These are phyloP conservation scores for Pseudogymnoascus sp. DNA, from an alignment of 2,329 filamentous ascomycete genomes.

Conservation along the genomic window DNA sequence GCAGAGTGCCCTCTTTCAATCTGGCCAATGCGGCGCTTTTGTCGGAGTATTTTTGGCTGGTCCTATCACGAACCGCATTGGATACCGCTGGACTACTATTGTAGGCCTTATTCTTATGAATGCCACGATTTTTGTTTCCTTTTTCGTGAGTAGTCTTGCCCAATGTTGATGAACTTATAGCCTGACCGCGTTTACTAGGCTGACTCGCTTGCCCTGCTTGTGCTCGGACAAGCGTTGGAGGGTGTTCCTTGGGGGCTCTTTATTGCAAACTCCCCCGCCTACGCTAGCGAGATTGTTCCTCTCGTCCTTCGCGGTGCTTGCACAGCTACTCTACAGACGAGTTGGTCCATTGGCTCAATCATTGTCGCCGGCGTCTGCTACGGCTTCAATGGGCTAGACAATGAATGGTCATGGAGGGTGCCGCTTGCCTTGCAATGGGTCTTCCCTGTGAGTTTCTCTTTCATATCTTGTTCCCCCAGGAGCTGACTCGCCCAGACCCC, in stretches of 20 bases:
- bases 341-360: constrained; percentile 53
- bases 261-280: constrained; percentile 53
- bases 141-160: constrained; percentile 35
- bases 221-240: constrained; percentile 47
- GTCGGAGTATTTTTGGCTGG: constrained; percentile 50
- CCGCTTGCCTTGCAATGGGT: constrained; percentile 51
- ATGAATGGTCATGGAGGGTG: constrained; percentile 33
- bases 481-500: constrained; percentile 32
- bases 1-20: constrained; percentile 49
- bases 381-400: constrained; percentile 35
- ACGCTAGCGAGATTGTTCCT: constrained; percentile 52
- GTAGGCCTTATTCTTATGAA: constrained; percentile 45
- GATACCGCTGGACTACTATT: constrained; percentile 50
- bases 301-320: constrained; percentile 46
- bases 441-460: constrained; percentile 33
- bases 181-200: constrained; percentile 25
- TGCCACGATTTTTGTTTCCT: constrained; percentile 51
- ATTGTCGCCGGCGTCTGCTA: constrained; percentile 49
- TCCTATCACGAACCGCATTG: constrained; percentile 46
- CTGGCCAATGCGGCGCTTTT: constrained; percentile 48
- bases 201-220: constrained; percentile 30
- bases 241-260: constrained; percentile 56
- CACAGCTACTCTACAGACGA: constrained; percentile 56
- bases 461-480: neutral
- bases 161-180: neutral